Conservation (phyloP, 495 filamentous ascomycete genomes). For the Aspergillus haitiensis region DNA sequence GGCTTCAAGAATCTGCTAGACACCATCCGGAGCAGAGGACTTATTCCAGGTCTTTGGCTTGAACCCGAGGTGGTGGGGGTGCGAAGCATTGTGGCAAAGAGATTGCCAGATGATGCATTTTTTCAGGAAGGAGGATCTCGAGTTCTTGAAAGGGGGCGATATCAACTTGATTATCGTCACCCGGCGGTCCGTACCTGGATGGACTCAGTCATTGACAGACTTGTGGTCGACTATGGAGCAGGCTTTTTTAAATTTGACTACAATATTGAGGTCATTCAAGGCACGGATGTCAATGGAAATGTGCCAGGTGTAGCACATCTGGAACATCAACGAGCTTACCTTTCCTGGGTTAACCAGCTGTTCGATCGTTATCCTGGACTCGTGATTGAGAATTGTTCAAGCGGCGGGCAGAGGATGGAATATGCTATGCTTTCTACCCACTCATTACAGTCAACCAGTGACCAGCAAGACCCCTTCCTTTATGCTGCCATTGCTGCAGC, state of each 20-base stretch:
- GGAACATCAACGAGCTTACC: neutral
- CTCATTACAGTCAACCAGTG: neutral
- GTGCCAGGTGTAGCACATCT: neutral
- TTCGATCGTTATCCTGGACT: neutral
- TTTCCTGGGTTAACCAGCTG: neutral
- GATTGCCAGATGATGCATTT: neutral
- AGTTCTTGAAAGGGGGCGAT: neutral
- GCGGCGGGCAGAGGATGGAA: neutral
- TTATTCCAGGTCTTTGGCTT: neutral
- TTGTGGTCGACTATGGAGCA: neutral
- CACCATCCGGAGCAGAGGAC: neutral
- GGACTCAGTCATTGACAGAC: neutral
- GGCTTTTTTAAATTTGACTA: neutral
- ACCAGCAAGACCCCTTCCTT: neutral
- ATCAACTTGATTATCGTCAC: neutral
- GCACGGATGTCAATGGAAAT: neutral
- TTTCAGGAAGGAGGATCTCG: neutral
- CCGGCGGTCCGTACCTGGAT: neutral
- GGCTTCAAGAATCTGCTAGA: neutral
- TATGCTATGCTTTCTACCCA: neutral
- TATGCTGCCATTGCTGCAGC: neutral
- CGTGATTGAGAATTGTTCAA: neutral
- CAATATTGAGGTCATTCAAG: neutral
- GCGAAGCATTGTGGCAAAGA: neutral
- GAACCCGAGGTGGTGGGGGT: neutral